These are phyloP conservation scores for Plasmodium vinckei DNA, from an alignment of 169 alveolate species.

Conservation along the genomic window DNA sequence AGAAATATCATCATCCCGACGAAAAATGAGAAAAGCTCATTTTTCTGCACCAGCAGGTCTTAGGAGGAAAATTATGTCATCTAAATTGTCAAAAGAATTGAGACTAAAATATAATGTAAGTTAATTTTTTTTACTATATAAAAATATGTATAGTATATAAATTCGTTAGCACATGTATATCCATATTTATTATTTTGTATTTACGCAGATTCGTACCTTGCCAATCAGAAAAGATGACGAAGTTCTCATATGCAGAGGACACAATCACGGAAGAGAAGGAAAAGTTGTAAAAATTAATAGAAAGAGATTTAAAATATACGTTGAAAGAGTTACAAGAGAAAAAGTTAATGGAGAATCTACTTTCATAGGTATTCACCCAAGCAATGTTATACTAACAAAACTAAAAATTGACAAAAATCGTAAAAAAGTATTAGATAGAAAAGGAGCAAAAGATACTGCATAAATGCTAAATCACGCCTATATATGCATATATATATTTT, in stretches of 20 bases:
- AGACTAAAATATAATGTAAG: constrained; percentile 96
- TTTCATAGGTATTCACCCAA: constrained; percentile 96
- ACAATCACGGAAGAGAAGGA: constrained; percentile 97
- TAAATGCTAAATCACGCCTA: neutral
- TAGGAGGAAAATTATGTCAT: constrained; percentile 97
- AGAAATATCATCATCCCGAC: constrained; percentile 91
- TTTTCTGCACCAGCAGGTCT: constrained; percentile 98
- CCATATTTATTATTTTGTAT: neutral
- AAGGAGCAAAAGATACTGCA: constrained; percentile 80
- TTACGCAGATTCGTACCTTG: constrained; percentile 91
- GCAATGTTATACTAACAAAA: constrained; percentile 96
- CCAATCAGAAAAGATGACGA: constrained; percentile 99
- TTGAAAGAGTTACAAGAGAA: constrained; percentile 97
- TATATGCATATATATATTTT: neutral
- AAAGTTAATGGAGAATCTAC: constrained; percentile 93
- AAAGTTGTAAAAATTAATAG: constrained; percentile 98
- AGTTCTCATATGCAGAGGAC: constrained; percentile 98
- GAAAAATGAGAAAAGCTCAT: constrained; percentile 98
- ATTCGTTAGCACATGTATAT: neutral
- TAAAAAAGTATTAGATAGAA: constrained; percentile 92
- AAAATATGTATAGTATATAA: neutral
- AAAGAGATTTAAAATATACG: constrained; percentile 96
- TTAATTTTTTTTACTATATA: neutral
- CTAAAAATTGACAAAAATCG: constrained; percentile 96
- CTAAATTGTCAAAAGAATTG: constrained; percentile 96